phyloP scores from a whole-genome alignment of 2,329 filamentous ascomycete genomes.

The Nemania sp. region DNA sequence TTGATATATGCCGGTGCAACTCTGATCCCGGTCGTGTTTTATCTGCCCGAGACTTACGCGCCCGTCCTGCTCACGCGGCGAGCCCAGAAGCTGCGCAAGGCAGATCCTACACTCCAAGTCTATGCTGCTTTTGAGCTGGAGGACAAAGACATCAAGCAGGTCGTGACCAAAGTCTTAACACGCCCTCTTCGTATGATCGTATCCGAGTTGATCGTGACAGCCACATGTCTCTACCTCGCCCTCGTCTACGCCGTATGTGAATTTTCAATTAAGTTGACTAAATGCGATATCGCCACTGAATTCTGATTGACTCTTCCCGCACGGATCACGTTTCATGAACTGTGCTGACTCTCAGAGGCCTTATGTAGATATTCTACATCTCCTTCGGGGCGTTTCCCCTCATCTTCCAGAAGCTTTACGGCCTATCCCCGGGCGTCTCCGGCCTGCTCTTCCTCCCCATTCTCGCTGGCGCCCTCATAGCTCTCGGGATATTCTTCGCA shows the following conservation, averaged over 20 bases:
- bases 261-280: neutral
- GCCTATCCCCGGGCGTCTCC: conserved; percentile 64
- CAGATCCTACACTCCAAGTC: conserved; percentile 55
- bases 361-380: conserved; percentile 61
- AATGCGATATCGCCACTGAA: neutral
- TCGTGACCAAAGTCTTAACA: conserved; percentile 71
- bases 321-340: neutral
- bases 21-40: conserved; percentile 61
- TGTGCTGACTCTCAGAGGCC: neutral
- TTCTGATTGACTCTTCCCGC: neutral
- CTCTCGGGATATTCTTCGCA: conserved; percentile 63
- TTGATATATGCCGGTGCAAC: conserved; percentile 69
- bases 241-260: conserved; percentile 60
- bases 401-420: conserved; percentile 68
- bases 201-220: conserved; percentile 74
- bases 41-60: conserved; percentile 65
- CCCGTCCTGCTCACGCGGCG: conserved; percentile 61
- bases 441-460: conserved; percentile 73
- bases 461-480: conserved; percentile 63
- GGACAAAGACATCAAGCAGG: conserved; percentile 57
- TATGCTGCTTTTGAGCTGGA: conserved; percentile 68
- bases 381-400: conserved; percentile 77
- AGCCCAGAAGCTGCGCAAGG: conserved; percentile 61
- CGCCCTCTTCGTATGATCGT: conserved; percentile 73
- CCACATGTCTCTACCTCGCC: conserved; percentile 71